A percentile compares a stretch with the other conserved stretches of the same genome.
phyloP scores from a whole-genome alignment of 2,329 filamentous ascomycete species.

The Tolypocladium amazonense region DNA sequence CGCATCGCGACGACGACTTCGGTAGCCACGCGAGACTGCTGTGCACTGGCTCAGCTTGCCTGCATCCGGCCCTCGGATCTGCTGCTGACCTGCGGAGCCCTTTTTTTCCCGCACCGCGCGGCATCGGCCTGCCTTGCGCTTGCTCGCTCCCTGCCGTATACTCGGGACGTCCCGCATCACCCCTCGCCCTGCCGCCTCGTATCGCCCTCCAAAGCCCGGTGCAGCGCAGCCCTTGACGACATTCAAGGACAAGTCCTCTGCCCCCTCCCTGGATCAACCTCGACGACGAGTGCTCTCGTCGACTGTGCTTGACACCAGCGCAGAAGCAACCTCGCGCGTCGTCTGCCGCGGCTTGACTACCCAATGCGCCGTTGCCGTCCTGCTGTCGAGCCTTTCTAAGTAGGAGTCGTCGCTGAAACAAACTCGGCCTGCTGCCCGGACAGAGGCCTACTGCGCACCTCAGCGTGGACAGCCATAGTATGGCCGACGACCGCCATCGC shows the following conservation, averaged over 20 bases:
- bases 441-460: slow-evolving; percentile 14
- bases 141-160: neutral
- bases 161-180: neutral
- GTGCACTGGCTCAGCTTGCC: neutral
- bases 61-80: neutral
- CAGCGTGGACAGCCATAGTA: slow-evolving; percentile 17
- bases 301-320: neutral
- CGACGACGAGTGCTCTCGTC: neutral
- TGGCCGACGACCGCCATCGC: slow-evolving; percentile 28
- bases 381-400: slow-evolving; percentile 2
- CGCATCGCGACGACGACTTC: neutral
- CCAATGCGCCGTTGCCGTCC: slow-evolving; percentile 7
- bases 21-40: neutral
- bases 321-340: neutral
- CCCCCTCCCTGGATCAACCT: neutral
- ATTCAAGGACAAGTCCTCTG: neutral
- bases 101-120: neutral
- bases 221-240: neutral
- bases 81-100: neutral
- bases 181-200: neutral
- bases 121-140: neutral
- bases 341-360: neutral
- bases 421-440: slow-evolving; percentile 9
- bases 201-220: neutral
- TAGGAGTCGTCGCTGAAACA: slow-evolving; percentile 1